Evolutionary conservation across 108 stramenopile species (phyloP), one percentile per base, ranked within the genome.

Genomic region (Nannochloropsis salina): DNA sequence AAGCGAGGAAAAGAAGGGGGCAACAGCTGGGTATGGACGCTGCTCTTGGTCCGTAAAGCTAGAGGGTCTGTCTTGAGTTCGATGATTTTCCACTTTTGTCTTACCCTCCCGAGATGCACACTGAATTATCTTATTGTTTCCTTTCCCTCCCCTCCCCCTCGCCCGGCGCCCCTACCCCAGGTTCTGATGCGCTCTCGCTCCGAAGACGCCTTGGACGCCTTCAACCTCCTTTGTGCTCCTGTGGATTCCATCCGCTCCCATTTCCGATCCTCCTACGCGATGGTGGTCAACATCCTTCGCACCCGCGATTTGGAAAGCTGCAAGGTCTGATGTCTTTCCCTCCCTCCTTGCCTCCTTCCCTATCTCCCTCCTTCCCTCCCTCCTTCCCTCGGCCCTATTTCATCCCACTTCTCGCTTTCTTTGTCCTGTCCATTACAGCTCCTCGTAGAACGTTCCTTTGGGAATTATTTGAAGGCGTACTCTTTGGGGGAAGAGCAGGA

Each of bases 171-270:
- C 61, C 61, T 74, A n/a, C 6, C 61, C n/a, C 8, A 74, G 61
- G 61, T 89, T n/a, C 79, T 89, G 11, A 86, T 89, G 89, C 86
- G 89, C 22, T 86, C 86, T 2, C 80, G 83, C 6, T 89, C 84
- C 81, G 89, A 89, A 61, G 84, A 86, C 51, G 83, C 80, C 41
- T 82, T 82, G 21, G 89, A 89, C 51, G 89, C 89, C 6, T 86
- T 86, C 42, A 31, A 85, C 43, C 89, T 89, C 43, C 86, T 89
- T 43, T 83, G 86, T 12, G 84, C 85, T 21, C 89, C 89, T 1
- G 41, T 89, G 47, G 86, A 89, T 42, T 80, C 83, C 15, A 81
- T 81, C 81, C 81, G 81, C 81, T 81, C 81, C 2, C 22, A 81
- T 41, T 81, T 81, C 22, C 81, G 81, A n/a, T 81, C 88, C 15